Base-by-base conservation (phyloP, 495 filamentous ascomycete species). In the Xylaria acuta region DNA sequence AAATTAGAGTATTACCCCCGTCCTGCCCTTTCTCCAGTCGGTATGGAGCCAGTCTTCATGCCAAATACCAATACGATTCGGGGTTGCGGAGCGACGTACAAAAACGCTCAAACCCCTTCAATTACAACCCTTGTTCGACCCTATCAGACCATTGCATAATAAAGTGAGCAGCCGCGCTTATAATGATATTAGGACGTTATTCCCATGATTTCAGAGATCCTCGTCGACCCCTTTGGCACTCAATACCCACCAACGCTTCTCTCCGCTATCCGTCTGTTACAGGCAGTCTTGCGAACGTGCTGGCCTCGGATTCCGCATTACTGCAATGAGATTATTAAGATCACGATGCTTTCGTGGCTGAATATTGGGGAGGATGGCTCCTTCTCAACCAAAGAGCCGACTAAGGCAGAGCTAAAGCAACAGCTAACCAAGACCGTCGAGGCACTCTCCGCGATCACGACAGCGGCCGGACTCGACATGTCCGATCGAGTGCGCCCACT, bases 301-400 rank as follows among this genome's bases (percentile, higher is more conserved):
- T 95, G 96, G 89, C 90, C 92, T 14, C 84, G 94, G 0, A 81
- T 97, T 22, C 85, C 77, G 22, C 76, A 73, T n/a, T 91, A 91
- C 83, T 83, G 88, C 34, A 89, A 87, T n/a, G 92, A 95, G 78
- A 80, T 97, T 20, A 71, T 97, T 64, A 89, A 85, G 56, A 90
- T 84, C 0, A 69, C 94, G 0, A 82, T 85, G 34, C 75, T 90
- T 3, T 91, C 91, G 76, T 97, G 93, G 93, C 74, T 89, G 5
- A 87, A 88, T 74, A 73, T 90, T 18, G 63, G 77, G 7, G 86
- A 89, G 4, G 85, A 89, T 27, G 79, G 83, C 18, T 56, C 74
- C 2, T 76, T 63, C 25, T 30, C 70, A 12, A 25, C 27, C 51
- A 72, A 32, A 63, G 72, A 54, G 54, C 30, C 41, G 22, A 64